A percentile compares a stretch with the other conserved stretches of the same genome.
Evolutionary conservation across 202 grass and related monocot genomes (phyloP).

Genomic region (Schoenoplectus tabernaemontani): DNA sequence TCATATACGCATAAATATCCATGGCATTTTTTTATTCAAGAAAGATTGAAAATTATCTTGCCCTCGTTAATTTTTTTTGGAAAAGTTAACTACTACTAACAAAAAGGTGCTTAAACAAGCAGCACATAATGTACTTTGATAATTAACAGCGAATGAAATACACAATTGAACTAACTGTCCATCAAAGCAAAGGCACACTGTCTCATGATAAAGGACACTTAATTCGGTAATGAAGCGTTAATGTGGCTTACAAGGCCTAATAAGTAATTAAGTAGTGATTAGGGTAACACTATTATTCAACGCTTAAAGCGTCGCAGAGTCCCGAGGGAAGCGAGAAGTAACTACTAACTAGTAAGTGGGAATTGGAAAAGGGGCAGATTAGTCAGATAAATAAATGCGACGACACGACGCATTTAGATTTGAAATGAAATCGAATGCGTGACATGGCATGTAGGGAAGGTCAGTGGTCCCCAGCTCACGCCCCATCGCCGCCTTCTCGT

Average conservation of each 20-base stretch:
- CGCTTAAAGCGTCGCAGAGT: constrained; percentile 1
- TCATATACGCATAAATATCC: too few relatives aligned
- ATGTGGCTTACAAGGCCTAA: background rate
- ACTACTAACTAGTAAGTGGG: too few relatives aligned
- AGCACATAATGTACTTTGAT: background rate
- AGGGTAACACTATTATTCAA: constrained; percentile 1
- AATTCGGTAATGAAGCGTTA: background rate
- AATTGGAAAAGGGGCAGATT: background rate
- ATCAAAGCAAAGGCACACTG: background rate
- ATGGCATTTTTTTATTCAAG: too few relatives aligned
- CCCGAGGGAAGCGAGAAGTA: constrained; percentile 1
- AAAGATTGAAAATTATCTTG: too few relatives aligned
- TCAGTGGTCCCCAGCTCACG: too few relatives aligned
- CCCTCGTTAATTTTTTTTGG: too few relatives aligned
- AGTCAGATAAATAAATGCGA: background rate
- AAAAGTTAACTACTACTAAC: too few relatives aligned
- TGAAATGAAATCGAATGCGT: background rate
- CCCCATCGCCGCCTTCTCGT: too few relatives aligned
- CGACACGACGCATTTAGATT: too few relatives aligned
- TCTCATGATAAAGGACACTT: background rate
- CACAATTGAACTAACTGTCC: too few relatives aligned
- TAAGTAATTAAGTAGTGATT: background rate
- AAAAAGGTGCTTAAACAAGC: background rate
- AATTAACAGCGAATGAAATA: background rate
- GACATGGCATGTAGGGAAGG: background rate